A percentile compares a stretch with the other conserved stretches of the same genome.
Evolutionary conservation across 23 red algal genomes (phyloP).

Genomic region (Gracilariopsis chorda): DNA sequence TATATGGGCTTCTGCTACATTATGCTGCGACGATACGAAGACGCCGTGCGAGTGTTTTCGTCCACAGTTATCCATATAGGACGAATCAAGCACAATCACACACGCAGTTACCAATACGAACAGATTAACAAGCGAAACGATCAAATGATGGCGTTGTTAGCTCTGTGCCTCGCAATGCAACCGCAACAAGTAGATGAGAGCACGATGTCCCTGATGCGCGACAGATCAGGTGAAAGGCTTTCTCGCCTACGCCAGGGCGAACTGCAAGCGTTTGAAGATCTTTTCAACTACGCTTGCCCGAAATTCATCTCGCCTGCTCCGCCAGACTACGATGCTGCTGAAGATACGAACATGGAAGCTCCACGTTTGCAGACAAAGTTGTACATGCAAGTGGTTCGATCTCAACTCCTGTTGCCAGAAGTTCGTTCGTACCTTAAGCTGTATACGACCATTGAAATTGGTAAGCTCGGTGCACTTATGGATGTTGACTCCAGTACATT

Average conservation of each 20-base stretch:
- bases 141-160: constrained; percentile 94
- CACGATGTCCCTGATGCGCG: constrained; percentile 71
- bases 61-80: constrained; percentile 79
- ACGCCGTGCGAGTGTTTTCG: constrained; percentile 82
- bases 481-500: constrained; percentile 69
- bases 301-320: constrained; percentile 92
- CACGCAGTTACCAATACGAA: constrained; percentile 96
- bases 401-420: constrained; percentile 73
- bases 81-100: constrained; percentile 94
- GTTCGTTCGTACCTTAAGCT: constrained; percentile 89
- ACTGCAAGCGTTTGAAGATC: constrained; percentile 74
- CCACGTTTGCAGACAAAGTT: constrained; percentile 62
- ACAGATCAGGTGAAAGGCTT: constrained; percentile 83
- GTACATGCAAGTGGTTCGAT: constrained; percentile 87
- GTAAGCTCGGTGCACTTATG: constrained; percentile 92
- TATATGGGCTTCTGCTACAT: constrained; percentile 96
- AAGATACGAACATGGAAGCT: constrained; percentile 72
- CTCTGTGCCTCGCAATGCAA: constrained; percentile 70
- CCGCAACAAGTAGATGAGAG: constrained; percentile 91
- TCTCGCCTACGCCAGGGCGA: constrained; percentile 87
- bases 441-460: constrained; percentile 89
- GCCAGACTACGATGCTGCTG: constrained; percentile 65
- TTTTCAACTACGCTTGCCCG: constrained; percentile 89
- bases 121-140: constrained; percentile 98
- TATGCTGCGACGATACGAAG: constrained; percentile 98